Base-by-base conservation (phyloP, 306 rosid genomes). In the Corylus americana region DNA sequence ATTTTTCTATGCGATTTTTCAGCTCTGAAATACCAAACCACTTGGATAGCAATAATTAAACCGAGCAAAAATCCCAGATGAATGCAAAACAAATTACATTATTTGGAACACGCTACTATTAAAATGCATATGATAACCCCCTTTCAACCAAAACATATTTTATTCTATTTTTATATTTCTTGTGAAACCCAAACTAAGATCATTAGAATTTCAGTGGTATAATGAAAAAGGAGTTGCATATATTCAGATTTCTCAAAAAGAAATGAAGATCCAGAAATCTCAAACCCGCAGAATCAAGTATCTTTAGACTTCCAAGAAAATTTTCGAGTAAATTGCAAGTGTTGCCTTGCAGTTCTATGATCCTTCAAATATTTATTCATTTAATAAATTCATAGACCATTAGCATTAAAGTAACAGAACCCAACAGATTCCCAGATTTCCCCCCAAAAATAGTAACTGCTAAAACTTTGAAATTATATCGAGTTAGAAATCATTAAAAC, bases 1-100 rank as follows among this genome's bases (percentile, higher is more conserved):
- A 91, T 74, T 73, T 85, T 7, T 90, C 92, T 73, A 93, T 87
- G 18, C 77, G 83, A 88, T 47, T 86, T 85, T 84, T 91, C 73
- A 93, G 82, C 78, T 90, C 97, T 93, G 75, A 18, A 78, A 71
- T 14, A 47, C 78, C 79, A 62, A 51, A 72, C 8, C 44, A 68
- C 6, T 1, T n/a, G 3, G 4, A n/a, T 22, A 11, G 9, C 1
- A 39, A 39, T 18, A 1, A 67, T 18, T 67, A 42, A 67, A 17
- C 10, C 8, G 58, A 53, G 73, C 57, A 8, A 17, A 18, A 9
- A 67, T 8, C 25, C 51, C 12, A 18, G 18, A 67, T 9, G 29
- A 67, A 67, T 18, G 50, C 1, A 67, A 67, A 67, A 17, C 22
- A 64, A 35, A 64, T 16, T 8, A 37, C 48, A 16, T 14, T 64